phyloP scores from a whole-genome alignment of 331 rosid species.

The Cydonia oblonga region DNA sequence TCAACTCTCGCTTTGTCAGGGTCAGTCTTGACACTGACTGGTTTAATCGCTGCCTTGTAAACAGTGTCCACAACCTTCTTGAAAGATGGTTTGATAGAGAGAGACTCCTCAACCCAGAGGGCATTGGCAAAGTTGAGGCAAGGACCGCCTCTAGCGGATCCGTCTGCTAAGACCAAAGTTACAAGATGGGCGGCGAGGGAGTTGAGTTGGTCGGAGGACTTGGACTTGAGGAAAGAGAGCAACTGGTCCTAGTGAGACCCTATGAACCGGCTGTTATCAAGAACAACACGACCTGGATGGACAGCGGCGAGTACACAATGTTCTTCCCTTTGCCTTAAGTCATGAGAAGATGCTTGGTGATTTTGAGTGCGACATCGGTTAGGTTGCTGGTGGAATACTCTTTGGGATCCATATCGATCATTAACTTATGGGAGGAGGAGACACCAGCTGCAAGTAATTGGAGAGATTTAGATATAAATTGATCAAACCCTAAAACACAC shows the following conservation, averaged over 20 bases:
- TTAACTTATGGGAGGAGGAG: no score
- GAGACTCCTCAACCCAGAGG: slow-evolving; percentile 49
- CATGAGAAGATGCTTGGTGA: not conserved
- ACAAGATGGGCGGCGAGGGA: slow-evolving; percentile 48
- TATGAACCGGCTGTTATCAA: slow-evolving; percentile 49
- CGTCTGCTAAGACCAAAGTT: slow-evolving; percentile 43
- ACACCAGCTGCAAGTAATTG: no score
- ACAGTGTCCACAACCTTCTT: slow-evolving; percentile 27
- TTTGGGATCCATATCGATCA: no score
- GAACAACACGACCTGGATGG: slow-evolving; percentile 58
- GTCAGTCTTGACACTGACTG: no score
- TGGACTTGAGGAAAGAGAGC: slow-evolving; percentile 52
- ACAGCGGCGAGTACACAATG: slow-evolving; percentile 36
- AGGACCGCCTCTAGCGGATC: slow-evolving; percentile 44
- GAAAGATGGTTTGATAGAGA: slow-evolving; percentile 54
- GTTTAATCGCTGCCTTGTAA: slow-evolving; percentile 33
- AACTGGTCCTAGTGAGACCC: slow-evolving; percentile 53
- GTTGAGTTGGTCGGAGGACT: slow-evolving; percentile 46
- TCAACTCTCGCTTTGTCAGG: no score
- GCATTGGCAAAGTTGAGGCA: slow-evolving; percentile 48
- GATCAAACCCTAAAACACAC: no score
- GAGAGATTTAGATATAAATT: no score
- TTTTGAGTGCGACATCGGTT: no score
- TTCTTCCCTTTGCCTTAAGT: not conserved
- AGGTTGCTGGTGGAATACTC: no score